Conservation (phyloP, 805 yeast genomes). For the Nakazawaea peltata region DNA sequence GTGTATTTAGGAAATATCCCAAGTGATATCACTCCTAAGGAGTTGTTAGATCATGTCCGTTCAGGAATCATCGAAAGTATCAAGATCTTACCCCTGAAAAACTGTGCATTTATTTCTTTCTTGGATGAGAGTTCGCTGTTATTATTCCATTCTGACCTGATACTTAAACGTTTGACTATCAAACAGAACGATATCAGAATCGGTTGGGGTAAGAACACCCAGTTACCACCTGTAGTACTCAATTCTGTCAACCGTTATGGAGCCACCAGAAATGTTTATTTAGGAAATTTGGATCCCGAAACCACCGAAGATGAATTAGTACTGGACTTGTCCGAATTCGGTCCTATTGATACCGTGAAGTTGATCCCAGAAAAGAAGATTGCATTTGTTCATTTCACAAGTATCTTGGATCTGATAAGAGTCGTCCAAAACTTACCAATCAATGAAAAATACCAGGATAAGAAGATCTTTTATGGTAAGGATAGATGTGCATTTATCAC, state of each 20-base stretch:
- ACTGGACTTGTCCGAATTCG: conserved; percentile 63
- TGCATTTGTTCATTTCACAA: conserved; percentile 85
- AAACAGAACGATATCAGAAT: conserved; percentile 76
- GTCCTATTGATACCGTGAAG: conserved; percentile 80
- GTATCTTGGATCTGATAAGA: conserved; percentile 78
- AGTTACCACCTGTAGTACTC: conserved; percentile 66
- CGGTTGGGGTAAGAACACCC: conserved; percentile 88
- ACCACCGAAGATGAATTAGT: conserved; percentile 55
- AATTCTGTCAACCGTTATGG: conserved; percentile 75
- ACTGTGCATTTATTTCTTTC: conserved; percentile 87
- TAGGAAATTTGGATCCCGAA: conserved; percentile 65
- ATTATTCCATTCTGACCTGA: conserved; percentile 89
- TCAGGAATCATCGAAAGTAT: conserved; percentile 84
- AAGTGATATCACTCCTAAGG: conserved; percentile 68
- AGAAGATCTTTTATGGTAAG: conserved; percentile 84
- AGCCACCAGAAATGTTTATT: conserved; percentile 90
- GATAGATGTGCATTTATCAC: conserved; percentile 94
- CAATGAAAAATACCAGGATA: conserved; percentile 60
- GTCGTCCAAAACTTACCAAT: conserved; percentile 72
- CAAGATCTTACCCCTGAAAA: conserved; percentile 70
- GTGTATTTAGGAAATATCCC: conserved; percentile 90
- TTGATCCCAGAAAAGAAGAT: conserved; percentile 73
- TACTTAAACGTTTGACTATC: conserved; percentile 72
- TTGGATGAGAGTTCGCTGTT: conserved; percentile 84
- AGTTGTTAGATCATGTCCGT: conserved; percentile 81